Evolutionary conservation across 2,329 filamentous ascomycete genomes (phyloP).

Genomic region (Dryadomyces sulphureus): DNA sequence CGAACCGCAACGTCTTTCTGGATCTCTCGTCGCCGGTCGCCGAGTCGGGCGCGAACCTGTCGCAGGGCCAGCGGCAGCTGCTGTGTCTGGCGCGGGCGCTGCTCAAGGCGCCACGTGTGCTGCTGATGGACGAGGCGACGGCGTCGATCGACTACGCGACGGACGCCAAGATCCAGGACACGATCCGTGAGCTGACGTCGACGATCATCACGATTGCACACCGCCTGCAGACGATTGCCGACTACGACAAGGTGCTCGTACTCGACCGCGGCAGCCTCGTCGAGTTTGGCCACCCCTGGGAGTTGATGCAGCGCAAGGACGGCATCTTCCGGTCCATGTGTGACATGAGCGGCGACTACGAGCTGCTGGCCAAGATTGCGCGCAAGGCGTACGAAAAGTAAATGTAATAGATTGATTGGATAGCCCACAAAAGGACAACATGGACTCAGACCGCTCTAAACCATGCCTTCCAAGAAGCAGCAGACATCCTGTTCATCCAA

Average conservation of each 20-base stretch:
- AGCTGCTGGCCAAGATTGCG: conserved; percentile 33
- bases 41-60: conserved; percentile 87
- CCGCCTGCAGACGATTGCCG: conserved; percentile 87
- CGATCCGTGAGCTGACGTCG: conserved; percentile 80
- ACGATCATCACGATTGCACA: conserved; percentile 97
- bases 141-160: conserved; percentile 95
- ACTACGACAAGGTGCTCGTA: conserved; percentile 95
- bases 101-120: conserved; percentile 76
- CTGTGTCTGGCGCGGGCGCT: conserved; percentile 86
- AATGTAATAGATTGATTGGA: neutral
- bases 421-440: neutral
- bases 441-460: no score
- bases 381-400: conserved; percentile 34
- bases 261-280: conserved; percentile 77
- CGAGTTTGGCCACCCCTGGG: conserved; percentile 83
- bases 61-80: conserved; percentile 89
- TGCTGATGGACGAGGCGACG: conserved; percentile 99
- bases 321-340: conserved; percentile 52
- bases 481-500: no score
- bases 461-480: no score
- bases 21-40: conserved; percentile 72
- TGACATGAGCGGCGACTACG: conserved; percentile 46
- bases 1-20: conserved; percentile 91
- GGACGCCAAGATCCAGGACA: conserved; percentile 90
- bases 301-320: conserved; percentile 56